Base-by-base conservation (phyloP, 2,329 filamentous ascomycete genomes). In the Fusarium metavorans region DNA sequence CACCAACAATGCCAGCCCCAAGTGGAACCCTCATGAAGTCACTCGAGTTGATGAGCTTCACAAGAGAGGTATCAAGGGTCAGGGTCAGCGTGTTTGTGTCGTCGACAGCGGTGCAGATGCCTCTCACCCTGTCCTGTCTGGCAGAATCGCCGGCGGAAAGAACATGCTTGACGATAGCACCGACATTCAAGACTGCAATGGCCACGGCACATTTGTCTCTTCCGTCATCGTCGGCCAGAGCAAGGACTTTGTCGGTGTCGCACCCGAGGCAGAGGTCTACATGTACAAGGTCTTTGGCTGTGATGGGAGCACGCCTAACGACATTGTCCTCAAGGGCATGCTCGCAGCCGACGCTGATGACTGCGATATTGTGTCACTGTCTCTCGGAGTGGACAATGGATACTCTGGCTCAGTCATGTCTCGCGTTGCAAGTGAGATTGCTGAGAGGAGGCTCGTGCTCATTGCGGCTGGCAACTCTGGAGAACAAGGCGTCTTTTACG, bases 231-330 rank as follows among this genome's bases (percentile, higher is more conserved):
- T 72, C 16, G 67, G 67, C 18, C 30, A 64, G 41, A 60, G 57
- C 34, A 71, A 67, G 18, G 68, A 71, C 35, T 69, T 77, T 32
- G 25, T 62, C 6, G 77, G 77, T 7, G 73, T 76, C 4, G 76
- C 74, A 1, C 74, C 76, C 6, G 77, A 66, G 20, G 68, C 75
- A 4, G 65, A 75, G 43, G 64, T 79, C 3, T 77, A 67, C 68
- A 76, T 77, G 75, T 79, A 79, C 71, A 76, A 77, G 54, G 64
- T 78, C 63, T 78, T 79, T 58, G 76, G 65, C 7, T 77, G 76
- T 48, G 61, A 52, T 8, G 59, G 25, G 11, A 54, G 35, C 16
- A 76, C 74, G 0, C 61, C 67, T 1, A 77, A 72, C 34, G 77
- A 77, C 54, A 48, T 77, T 23, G 67, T 79, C 7, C 58, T 78